Conservation (phyloP, 2,329 filamentous ascomycete species). For the Aspergillus sp. region DNA sequence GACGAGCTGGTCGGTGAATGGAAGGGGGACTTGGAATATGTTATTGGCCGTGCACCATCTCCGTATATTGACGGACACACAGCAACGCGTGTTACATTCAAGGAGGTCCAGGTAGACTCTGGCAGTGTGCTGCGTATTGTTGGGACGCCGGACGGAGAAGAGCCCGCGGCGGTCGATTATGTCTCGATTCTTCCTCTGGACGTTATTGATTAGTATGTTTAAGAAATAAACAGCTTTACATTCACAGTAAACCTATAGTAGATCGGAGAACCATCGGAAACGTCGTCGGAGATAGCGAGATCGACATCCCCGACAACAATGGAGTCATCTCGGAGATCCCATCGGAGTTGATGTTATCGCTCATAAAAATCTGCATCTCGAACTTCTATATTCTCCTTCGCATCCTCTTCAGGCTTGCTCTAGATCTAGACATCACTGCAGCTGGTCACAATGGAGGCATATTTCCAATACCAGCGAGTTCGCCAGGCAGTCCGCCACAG, state of each 20-base stretch:
- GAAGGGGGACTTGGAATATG: conserved; percentile 61
- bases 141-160: conserved; percentile 59
- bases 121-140: conserved; percentile 58
- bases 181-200: conserved; percentile 61
- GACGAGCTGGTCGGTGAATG: conserved; percentile 56
- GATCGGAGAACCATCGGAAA: too few species aligned
- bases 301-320: too few species aligned
- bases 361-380: too few species aligned
- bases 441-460: conserved; percentile 16
- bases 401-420: too few species aligned
- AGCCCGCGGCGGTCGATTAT: conserved; percentile 68
- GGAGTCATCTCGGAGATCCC: too few species aligned
- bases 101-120: conserved; percentile 48
- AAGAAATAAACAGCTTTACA: too few species aligned
- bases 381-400: too few species aligned
- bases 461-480: conserved; percentile 19
- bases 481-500: conserved; percentile 12
- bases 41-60: conserved; percentile 59
- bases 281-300: too few species aligned
- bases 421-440: too few species aligned
- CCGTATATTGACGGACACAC: conserved; percentile 65
- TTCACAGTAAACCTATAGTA: too few species aligned
- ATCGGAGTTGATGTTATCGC: too few species aligned
- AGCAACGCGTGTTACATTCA: conserved; percentile 62
- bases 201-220: conserved; percentile 52